Conservation (phyloP, 331 rosid species). For the Erythrophleum ivorense region DNA sequence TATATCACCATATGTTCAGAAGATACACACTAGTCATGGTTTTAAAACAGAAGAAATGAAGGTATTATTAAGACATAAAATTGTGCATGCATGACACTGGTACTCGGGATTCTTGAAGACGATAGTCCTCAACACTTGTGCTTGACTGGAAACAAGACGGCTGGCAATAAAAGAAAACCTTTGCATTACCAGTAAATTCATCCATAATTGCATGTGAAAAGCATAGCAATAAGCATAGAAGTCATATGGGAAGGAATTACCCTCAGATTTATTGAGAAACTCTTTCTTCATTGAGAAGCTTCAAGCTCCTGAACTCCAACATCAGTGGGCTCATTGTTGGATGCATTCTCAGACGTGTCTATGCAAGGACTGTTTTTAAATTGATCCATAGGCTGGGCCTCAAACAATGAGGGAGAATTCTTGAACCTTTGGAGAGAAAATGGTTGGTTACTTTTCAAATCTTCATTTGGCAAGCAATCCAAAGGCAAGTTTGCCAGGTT, state of each 20-base stretch:
- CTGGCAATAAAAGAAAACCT: constrained; percentile 5
- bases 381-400: constrained; percentile 47
- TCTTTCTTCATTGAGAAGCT: constrained; percentile 61
- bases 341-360: constrained; percentile 62
- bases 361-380: constrained; percentile 50
- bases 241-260: constrained; percentile 64
- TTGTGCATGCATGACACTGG: neutral
- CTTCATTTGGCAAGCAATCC: constrained; percentile 48
- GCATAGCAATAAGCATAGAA: constrained; percentile 38
- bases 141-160: constrained; percentile 3
- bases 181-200: constrained; percentile 14
- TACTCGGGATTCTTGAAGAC: neutral
- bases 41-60: neutral
- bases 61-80: neutral
- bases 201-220: constrained; percentile 7
- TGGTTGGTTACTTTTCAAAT: constrained; percentile 46
- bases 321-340: constrained; percentile 46
- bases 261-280: constrained; percentile 30
- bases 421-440: constrained; percentile 50
- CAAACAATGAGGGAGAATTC: constrained; percentile 43
- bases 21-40: constrained; percentile 1
- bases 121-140: constrained; percentile 8
- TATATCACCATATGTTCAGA: neutral
- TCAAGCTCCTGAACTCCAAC: constrained; percentile 54
- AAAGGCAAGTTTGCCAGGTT: constrained; percentile 44